phyloP scores from a whole-genome alignment of 768 basidiomycete species.

The Suillus ampliporus region DNA sequence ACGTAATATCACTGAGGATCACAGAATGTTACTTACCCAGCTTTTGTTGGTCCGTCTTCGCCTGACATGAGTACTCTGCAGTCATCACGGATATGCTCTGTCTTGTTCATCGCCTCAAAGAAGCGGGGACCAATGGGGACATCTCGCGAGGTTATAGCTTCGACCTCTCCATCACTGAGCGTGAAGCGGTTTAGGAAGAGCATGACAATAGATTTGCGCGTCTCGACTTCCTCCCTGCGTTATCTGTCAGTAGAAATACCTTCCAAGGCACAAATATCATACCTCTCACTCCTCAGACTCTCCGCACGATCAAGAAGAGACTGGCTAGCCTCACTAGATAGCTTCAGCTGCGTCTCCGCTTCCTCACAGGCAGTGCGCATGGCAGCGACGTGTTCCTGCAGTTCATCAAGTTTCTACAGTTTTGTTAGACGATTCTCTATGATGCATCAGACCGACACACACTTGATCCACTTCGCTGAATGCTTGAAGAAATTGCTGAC shows the following conservation, averaged over 20 bases:
- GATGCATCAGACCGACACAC: constrained; percentile 38
- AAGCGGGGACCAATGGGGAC: constrained; percentile 75
- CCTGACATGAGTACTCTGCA: constrained; percentile 88
- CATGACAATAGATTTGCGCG: constrained; percentile 73
- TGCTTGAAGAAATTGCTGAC: constrained; percentile 79
- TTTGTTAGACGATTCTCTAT: constrained; percentile 1
- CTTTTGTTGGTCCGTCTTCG: constrained; percentile 77
- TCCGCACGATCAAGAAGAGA: constrained; percentile 84
- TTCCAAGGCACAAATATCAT: constrained; percentile 18
- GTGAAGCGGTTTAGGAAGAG: constrained; percentile 89
- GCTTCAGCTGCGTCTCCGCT: constrained; percentile 75
- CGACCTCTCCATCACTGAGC: constrained; percentile 71
- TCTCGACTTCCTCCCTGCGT: constrained; percentile 69
- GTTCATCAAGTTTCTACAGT: constrained; percentile 77
- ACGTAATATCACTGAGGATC: background rate
- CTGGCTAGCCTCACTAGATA: constrained; percentile 79
- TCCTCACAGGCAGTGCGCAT: constrained; percentile 88
- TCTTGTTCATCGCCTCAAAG: constrained; percentile 88
- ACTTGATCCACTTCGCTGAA: constrained; percentile 93
- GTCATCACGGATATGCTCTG: constrained; percentile 80
- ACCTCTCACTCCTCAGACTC: constrained; percentile 77
- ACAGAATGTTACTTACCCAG: constrained; percentile 57
- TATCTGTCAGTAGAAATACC: background rate
- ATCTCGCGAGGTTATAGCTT: constrained; percentile 78
- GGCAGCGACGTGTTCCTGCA: constrained; percentile 76